These are phyloP conservation scores for Ochetophila trinervis DNA, from an alignment of 306 rosid genomes.

Conservation along the genomic window DNA sequence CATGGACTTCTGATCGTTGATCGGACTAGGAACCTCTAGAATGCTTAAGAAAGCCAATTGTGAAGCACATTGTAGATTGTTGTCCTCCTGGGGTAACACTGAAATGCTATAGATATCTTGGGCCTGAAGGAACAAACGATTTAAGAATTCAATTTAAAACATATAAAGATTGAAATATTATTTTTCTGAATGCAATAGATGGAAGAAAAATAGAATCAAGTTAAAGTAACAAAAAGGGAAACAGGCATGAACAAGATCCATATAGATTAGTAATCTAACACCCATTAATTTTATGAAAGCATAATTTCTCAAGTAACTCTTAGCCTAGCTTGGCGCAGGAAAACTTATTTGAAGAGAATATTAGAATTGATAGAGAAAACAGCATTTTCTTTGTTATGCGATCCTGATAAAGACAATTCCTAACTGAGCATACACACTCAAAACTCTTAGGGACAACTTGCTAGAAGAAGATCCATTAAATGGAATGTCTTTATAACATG, in stretches of 20 bases:
- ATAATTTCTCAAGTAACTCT: too few relatives aligned
- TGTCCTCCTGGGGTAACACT: conserved; percentile 47
- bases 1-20: conserved; percentile 42
- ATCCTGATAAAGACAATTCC: too few relatives aligned
- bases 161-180: not conserved
- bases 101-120: conserved; percentile 62
- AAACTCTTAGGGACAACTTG: not conserved
- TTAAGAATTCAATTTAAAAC: conserved; percentile 3
- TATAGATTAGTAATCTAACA: not conserved
- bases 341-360: too few relatives aligned
- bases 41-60: conserved; percentile 53
- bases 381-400: too few relatives aligned
- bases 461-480: not conserved
- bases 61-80: conserved; percentile 46
- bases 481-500: not conserved
- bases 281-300: not conserved
- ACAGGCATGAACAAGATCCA: not conserved
- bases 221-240: not conserved
- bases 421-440: not conserved
- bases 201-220: not conserved
- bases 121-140: conserved; percentile 42
- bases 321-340: too few relatives aligned
- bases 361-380: too few relatives aligned
- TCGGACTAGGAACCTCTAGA: conserved; percentile 57
- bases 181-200: not conserved